phyloP scores from a whole-genome alignment of 352 stramenopile genomes.

The Globisporangium rhizosaccharum region DNA sequence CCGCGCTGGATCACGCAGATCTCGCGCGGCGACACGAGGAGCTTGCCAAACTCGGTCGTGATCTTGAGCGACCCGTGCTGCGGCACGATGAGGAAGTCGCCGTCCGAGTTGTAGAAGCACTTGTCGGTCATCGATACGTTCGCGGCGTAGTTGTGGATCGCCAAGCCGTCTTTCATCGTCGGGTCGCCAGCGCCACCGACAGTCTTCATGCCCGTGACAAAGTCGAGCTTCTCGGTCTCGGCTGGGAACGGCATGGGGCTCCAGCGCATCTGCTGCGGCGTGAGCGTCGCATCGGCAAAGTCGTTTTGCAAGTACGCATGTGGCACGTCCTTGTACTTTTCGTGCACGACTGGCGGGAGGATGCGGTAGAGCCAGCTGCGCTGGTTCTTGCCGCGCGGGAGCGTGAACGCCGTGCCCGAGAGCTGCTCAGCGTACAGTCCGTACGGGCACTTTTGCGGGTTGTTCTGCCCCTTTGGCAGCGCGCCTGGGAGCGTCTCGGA shows the following conservation, averaged over 20 bases:
- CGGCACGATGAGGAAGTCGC: conserved; percentile 95
- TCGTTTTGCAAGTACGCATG: conserved; percentile 61
- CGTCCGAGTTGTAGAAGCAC: conserved; percentile 95
- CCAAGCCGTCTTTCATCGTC: conserved; percentile 87
- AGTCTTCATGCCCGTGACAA: conserved; percentile 86
- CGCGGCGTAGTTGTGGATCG: conserved; percentile 92
- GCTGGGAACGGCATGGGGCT: conserved; percentile 73
- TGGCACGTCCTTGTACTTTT: conserved; percentile 47
- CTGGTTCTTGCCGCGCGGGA: conserved; percentile 85
- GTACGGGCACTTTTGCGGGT: conserved; percentile 91
- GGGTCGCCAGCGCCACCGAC: conserved; percentile 87
- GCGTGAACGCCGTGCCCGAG: conserved; percentile 95
- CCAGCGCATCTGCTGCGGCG: conserved; percentile 92
- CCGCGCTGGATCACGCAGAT: conserved; percentile 95
- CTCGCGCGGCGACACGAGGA: conserved; percentile 84
- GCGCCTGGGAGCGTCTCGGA: conserved; percentile 87
- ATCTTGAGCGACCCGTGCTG: conserved; percentile 89
- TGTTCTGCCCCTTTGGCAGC: conserved; percentile 93
- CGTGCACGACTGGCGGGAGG: conserved; percentile 79
- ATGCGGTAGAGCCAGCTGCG: conserved; percentile 94
- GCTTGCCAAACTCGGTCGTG: conserved; percentile 91
- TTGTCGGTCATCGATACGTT: conserved; percentile 88
- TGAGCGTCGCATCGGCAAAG: conserved; percentile 63
- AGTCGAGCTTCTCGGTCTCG: conserved; percentile 61
- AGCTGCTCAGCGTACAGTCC: conserved; percentile 94